phyloP scores from a whole-genome alignment of 1,284 basidiomycete species.

The Ganoderma resinaceum region DNA sequence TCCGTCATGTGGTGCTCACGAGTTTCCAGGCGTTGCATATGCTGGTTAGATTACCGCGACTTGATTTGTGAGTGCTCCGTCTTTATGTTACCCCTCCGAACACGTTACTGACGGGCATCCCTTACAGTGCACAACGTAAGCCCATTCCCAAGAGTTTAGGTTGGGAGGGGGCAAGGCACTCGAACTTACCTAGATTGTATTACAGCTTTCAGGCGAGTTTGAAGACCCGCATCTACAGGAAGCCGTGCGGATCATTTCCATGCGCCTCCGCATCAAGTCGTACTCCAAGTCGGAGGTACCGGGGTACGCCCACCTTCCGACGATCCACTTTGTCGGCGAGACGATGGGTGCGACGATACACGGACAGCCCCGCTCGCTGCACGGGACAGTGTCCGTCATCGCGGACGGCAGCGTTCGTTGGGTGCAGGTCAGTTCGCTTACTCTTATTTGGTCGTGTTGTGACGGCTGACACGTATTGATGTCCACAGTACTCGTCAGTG shows the following conservation, averaged over 20 bases:
- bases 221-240: conserved; percentile 48
- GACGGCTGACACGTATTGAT: neutral
- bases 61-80: conserved; percentile 49
- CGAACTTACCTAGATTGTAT: neutral
- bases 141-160: conserved; percentile 32
- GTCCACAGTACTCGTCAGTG: conserved; percentile 33
- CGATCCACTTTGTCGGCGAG: conserved; percentile 58
- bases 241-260: conserved; percentile 61
- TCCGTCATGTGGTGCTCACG: neutral
- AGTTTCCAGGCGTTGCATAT: conserved; percentile 49
- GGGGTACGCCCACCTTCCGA: conserved; percentile 48
- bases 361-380: conserved; percentile 40
- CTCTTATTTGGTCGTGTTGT: no score
- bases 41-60: conserved; percentile 65
- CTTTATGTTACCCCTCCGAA: conserved; percentile 3
- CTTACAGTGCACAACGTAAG: conserved; percentile 41
- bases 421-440: conserved; percentile 50
- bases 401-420: conserved; percentile 61
- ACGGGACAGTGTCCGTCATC: conserved; percentile 58
- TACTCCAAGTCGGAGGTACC: conserved; percentile 47
- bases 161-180: neutral
- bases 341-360: conserved; percentile 42
- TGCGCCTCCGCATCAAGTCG: conserved; percentile 52
- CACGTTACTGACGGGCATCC: neutral
- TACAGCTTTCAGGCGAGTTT: conserved; percentile 41